Base-by-base conservation (phyloP, 108 stramenopile genomes). In the Asterionellopsis glacialis region DNA sequence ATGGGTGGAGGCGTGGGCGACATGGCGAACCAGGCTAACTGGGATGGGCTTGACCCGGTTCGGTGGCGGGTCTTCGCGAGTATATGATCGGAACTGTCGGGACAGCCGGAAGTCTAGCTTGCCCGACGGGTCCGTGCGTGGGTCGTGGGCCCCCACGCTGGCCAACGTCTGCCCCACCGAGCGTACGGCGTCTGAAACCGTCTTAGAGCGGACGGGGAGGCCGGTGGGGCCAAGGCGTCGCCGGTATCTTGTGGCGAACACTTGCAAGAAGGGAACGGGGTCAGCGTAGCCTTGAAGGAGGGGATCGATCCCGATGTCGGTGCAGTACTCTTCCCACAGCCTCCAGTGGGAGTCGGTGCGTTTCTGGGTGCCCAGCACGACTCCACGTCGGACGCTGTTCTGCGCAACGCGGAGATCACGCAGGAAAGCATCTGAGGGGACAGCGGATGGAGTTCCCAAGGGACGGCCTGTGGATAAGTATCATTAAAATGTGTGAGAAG, bases 21-120 rank as follows among this genome's bases (percentile, higher is more conserved):
- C 26, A 22, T 10, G 19, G 52, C 26, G 1, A 9, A 5, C 33
- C 33, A 33, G 33, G 33, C 5, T 33, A 48, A 74, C 67, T 0
- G 73, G 80, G 21, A 83, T 61, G 11, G 82, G 73, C 24, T 80
- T 76, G 52, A 77, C 66, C 5, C 75, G 63, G 3, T 38, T 38
- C 0, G 76, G 72, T 13, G 75, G 52, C 16, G 51, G 24, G 52
- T 54, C 52, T 1, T 54, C 25, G 5, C 9, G 4, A 4, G n/a
- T 22, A 5, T 70, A 70, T 18, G 45, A 4, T n/a, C 51, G 60
- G 10, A 71, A 14, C 21, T 52, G 54, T 5, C 60, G 41, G 1
- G 24, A 21, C 7, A 70, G 44, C 1, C 74, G 68, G 41, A 66
- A 48, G 28, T 70, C 69, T 2, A 65, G 13, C 14, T 33, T 19